Conservation (phyloP, 805 yeast genomes). For the Ogataea methanolica region DNA sequence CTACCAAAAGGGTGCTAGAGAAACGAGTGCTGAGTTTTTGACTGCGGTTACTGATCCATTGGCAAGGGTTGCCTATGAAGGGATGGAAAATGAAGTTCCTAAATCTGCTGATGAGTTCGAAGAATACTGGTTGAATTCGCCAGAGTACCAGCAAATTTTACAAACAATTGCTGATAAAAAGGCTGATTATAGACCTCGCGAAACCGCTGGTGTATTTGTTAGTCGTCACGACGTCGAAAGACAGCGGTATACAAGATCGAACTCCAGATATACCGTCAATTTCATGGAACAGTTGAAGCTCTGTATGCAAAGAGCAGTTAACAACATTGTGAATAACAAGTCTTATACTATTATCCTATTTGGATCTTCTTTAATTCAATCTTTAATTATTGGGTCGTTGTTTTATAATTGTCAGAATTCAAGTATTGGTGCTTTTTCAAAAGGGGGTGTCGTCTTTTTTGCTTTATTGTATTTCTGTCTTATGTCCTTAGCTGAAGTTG, state of each 20-base stretch:
- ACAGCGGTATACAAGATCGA: slow-evolving; percentile 36
- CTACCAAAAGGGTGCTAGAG: slow-evolving; percentile 56
- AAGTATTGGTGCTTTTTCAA: slow-evolving; percentile 53
- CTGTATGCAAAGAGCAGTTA: slow-evolving; percentile 49
- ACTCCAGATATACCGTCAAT: slow-evolving; percentile 34
- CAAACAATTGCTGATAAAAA: slow-evolving; percentile 33
- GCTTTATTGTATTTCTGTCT: slow-evolving; percentile 56
- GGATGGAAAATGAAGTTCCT: slow-evolving; percentile 50
- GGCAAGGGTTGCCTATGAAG: slow-evolving; percentile 47
- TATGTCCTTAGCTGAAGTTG: slow-evolving; percentile 58
- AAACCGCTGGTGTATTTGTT: slow-evolving; percentile 27
- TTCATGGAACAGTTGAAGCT: slow-evolving; percentile 47
- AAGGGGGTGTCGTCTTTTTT: slow-evolving; percentile 62
- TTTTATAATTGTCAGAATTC: slow-evolving; percentile 46
- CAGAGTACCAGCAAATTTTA: slow-evolving; percentile 40
- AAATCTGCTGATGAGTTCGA: slow-evolving; percentile 56
- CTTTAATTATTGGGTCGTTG: slow-evolving; percentile 57
- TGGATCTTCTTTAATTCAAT: slow-evolving; percentile 50
- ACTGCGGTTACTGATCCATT: slow-evolving; percentile 65
- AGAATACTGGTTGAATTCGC: slow-evolving; percentile 51
- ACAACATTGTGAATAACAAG: slow-evolving; percentile 52
- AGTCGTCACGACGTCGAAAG: slow-evolving; percentile 31
- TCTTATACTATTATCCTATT: slow-evolving; percentile 47
- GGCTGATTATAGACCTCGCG: slow-evolving; percentile 25
- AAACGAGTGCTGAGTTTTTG: slow-evolving; percentile 64